Evolutionary conservation across 352 stramenopile species (phyloP), one percentile per base, ranked within the genome.

Genomic region (Phytophthora megakarya): DNA sequence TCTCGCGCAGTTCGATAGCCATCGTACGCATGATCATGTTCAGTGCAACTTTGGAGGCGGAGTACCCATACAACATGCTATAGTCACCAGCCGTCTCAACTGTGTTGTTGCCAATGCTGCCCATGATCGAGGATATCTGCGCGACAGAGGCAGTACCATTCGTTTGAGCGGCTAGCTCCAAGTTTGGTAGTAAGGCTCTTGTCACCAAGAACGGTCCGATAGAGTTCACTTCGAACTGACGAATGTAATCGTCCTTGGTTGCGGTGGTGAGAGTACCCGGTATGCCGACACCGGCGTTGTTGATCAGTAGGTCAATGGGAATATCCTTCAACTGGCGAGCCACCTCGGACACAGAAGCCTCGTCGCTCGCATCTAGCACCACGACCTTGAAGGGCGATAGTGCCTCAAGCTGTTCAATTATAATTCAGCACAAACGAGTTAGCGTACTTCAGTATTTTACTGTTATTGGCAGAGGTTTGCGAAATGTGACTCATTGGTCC

Each of bases 251-350:
- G 7, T 46, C 51, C 39, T 59, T 59, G 25, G 5, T 18, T 6
- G 30, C 28, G 2, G 53, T 61, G 30, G 46, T 42, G 42, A 61
- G 38, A 26, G 53, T 53, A 5, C 21, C 38, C 22, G 38, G 45
- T 1, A 53, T 13, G 13, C 54, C 54, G 1, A 55, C 32, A 19
- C 54, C 54, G 30, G 54, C 54, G 12, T 55, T 55, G 33, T 40
- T 63, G 33, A 63, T 54, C 3, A 61, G 39, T 7, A 63, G 53
- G 33, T 63, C 54, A 16, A 63, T 63, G 12, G 54, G 44, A 3
- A 53, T 46, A 8, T 16, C 42, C n/a, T 51, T 40, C 28, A 61
- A 33, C 28, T 61, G 52, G 22, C 28, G 53, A 38, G 42, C 53
- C 7, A 30, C 53, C 28, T 53, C 42, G 11, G 25, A 22, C 22